Conservation (phyloP, 2,329 filamentous ascomycete genomes). For the Colletotrichum brevisporum region DNA sequence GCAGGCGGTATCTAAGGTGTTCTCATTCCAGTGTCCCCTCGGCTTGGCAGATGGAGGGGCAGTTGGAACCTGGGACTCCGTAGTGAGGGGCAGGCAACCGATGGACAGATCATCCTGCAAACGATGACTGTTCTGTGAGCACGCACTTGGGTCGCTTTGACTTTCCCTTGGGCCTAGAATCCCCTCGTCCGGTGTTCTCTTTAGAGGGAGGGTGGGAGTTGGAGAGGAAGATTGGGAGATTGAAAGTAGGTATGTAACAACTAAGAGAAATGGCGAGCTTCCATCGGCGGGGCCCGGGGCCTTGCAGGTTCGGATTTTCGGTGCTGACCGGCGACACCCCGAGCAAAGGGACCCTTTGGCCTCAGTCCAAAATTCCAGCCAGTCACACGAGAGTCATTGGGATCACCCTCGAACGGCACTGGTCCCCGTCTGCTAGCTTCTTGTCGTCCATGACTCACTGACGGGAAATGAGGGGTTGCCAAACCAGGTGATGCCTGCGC, state of each 20-base stretch:
- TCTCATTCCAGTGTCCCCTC: slow-evolving; percentile 18
- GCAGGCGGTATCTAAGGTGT: slow-evolving; percentile 22
- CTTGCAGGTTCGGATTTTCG: slow-evolving; percentile 23
- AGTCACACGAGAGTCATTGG: slow-evolving; percentile 29
- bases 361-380: slow-evolving; percentile 24
- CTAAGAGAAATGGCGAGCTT: neutral
- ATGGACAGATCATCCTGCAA: slow-evolving; percentile 22
- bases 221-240: neutral
- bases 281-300: neutral
- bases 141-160: slow-evolving; percentile 1
- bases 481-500: slow-evolving; percentile 31
- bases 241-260: neutral
- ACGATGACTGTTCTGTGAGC: neutral
- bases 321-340: slow-evolving; percentile 23
- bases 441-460: slow-evolving; percentile 39
- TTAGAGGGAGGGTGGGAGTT: neutral
- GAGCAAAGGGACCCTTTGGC: slow-evolving; percentile 15
- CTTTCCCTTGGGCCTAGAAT: neutral
- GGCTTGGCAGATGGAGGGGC: slow-evolving; percentile 18
- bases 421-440: slow-evolving; percentile 26
- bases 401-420: slow-evolving; percentile 25
- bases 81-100: slow-evolving; percentile 10
- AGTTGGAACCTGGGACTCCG: slow-evolving; percentile 14
- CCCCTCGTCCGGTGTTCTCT: neutral
- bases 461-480: slow-evolving; percentile 32